Conservation (phyloP, 345 rosid species). For the Gossypioides kirkii region DNA sequence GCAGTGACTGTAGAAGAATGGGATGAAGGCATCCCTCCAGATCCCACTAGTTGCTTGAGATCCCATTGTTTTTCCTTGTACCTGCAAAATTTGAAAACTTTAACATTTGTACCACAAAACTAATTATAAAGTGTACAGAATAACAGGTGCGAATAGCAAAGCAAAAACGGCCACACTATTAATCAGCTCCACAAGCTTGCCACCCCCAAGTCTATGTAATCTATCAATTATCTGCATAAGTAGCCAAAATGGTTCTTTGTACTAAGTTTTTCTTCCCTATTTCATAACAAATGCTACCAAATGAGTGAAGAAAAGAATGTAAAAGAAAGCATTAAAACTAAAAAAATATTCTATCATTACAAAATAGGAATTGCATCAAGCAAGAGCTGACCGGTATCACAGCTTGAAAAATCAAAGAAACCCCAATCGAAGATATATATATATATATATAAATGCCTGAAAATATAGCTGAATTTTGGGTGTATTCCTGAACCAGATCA, state of each 20-base stretch:
- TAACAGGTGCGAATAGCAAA: not conserved
- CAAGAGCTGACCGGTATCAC: not conserved
- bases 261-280: slow-evolving; percentile 5
- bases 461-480: not conserved
- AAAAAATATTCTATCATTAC: not conserved
- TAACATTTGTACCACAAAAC: slow-evolving; percentile 33
- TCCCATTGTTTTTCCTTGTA: slow-evolving; percentile 68
- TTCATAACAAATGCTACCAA: not conserved
- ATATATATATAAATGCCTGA: not conserved
- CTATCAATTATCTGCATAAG: not conserved
- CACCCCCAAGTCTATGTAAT: not conserved
- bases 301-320: not conserved
- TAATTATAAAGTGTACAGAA: not conserved
- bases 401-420: not conserved
- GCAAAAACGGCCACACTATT: not conserved
- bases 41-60: slow-evolving; percentile 65
- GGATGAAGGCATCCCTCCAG: slow-evolving; percentile 97
- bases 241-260: not conserved
- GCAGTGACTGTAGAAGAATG: slow-evolving; percentile 85
- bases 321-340: not conserved
- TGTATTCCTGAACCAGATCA: not conserved
- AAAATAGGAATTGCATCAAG: not conserved
- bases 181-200: not conserved
- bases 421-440: not conserved
- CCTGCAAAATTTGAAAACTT: slow-evolving; percentile 50